These are phyloP conservation scores for Brassica cretica DNA, from an alignment of 345 rosid species.

Conservation along the genomic window DNA sequence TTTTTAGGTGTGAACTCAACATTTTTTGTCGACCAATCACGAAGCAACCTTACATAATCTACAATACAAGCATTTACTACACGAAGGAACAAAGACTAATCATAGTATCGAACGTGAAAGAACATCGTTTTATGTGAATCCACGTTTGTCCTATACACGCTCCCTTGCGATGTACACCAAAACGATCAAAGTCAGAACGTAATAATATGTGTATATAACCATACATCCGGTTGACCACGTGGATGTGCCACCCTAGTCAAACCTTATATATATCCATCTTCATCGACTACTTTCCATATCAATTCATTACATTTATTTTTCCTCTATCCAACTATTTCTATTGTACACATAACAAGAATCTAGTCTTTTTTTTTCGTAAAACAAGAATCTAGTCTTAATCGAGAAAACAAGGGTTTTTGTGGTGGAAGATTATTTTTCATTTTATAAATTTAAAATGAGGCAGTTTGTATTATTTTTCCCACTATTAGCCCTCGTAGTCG, in stretches of 20 bases:
- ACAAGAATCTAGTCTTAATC: constrained; percentile 8
- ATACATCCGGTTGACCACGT: constrained; percentile 23
- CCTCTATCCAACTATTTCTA: neutral
- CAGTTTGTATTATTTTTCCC: constrained; percentile 6
- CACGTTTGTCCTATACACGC: constrained; percentile 37
- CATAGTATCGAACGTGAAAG: constrained; percentile 19
- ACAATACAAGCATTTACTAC: neutral
- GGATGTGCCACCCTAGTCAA: constrained; percentile 22
- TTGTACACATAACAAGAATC: constrained; percentile 7
- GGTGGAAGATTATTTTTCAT: constrained; percentile 28
- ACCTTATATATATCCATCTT: constrained; percentile 18
- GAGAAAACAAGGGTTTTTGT: constrained; percentile 27
- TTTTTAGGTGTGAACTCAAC: neutral
- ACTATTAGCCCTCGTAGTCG: constrained; percentile 28
- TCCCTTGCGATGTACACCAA: constrained; percentile 32
- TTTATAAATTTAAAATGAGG: constrained; percentile 10
- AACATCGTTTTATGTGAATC: constrained; percentile 35
- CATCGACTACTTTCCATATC: constrained; percentile 11
- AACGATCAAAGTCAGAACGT: constrained; percentile 35
- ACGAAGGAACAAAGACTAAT: neutral
- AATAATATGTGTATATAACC: neutral
- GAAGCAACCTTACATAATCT: neutral
- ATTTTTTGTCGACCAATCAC: neutral
- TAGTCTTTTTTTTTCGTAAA: neutral
- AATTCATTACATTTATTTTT: constrained; percentile 25